A percentile compares a stretch with the other conserved stretches of the same genome.
Conservation (phyloP, 176 grass and related monocot genomes). For the Oryza punctata region DNA sequence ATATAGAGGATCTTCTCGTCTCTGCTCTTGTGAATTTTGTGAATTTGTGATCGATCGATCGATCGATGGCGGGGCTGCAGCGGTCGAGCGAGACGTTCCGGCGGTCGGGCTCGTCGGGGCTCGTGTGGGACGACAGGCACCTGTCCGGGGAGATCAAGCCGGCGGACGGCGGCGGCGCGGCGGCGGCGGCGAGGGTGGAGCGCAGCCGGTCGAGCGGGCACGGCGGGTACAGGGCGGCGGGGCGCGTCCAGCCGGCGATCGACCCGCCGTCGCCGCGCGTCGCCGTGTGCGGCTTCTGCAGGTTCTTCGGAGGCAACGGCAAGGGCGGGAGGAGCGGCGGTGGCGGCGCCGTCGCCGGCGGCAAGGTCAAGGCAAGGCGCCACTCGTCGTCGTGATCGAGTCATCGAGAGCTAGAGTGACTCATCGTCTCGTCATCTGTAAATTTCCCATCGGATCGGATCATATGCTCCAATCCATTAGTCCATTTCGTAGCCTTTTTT, state of each 20-base stretch:
- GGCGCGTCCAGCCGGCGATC: slow-evolving; percentile 59
- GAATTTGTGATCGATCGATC: neutral
- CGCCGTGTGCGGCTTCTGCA: slow-evolving; percentile 74
- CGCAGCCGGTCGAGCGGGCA: slow-evolving; percentile 37
- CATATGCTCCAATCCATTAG: neutral
- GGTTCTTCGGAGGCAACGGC: slow-evolving; percentile 40
- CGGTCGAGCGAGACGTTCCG: slow-evolving; percentile 85
- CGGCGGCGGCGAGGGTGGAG: neutral
- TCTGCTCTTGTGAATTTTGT: neutral
- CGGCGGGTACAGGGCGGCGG: slow-evolving; percentile 55
- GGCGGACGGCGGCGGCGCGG: neutral
- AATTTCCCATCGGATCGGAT: neutral
- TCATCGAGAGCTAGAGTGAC: neutral
- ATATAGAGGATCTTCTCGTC: neutral
- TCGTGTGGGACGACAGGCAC: slow-evolving; percentile 77
- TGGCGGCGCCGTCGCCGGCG: neutral
- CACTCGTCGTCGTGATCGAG: neutral
- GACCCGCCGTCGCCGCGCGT: slow-evolving; percentile 86
- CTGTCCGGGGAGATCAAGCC: slow-evolving; percentile 60
- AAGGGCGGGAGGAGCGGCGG: neutral
- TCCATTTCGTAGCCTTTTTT: neutral
- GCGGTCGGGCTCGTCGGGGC: slow-evolving; percentile 84
- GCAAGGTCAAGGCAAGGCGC: slow-evolving; percentile 23
- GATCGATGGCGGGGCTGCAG: slow-evolving; percentile 73
- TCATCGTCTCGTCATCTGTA: neutral